These are phyloP conservation scores for Neurospora cerealis DNA, from an alignment of 495 filamentous ascomycete genomes.

Conservation along the genomic window DNA sequence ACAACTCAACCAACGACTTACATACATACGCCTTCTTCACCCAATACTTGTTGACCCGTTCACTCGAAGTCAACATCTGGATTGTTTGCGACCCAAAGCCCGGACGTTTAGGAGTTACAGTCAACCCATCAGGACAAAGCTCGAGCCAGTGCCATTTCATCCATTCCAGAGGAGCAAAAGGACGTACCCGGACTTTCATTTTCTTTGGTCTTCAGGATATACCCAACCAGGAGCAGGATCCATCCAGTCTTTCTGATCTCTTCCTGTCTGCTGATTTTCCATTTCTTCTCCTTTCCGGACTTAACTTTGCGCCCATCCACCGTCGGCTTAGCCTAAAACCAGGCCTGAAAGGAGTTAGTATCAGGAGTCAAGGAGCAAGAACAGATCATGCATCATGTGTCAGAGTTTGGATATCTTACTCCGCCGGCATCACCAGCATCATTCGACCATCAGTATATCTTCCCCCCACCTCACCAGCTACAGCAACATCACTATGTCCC, in stretches of 20 bases:
- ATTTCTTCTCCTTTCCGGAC: conserved; percentile 6
- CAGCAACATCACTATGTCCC: conserved; percentile 32
- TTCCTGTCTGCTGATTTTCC: conserved; percentile 5
- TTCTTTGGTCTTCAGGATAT: conserved; percentile 7
- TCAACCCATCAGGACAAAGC: neutral
- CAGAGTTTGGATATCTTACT: conserved; percentile 43
- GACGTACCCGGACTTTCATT: conserved; percentile 2
- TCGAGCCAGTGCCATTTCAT: conserved; percentile 1
- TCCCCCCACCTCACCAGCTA: conserved; percentile 23
- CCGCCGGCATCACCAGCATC: conserved; percentile 37
- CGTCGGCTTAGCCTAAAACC: conserved; percentile 4
- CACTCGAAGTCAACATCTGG: conserved; percentile 20
- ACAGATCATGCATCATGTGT: conserved; percentile 43
- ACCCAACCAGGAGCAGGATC: conserved; percentile 6
- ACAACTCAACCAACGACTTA: conserved; percentile 12
- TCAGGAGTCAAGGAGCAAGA: conserved; percentile 23
- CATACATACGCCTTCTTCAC: conserved; percentile 1
- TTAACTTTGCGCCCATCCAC: conserved; percentile 2
- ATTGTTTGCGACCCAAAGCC: conserved; percentile 5
- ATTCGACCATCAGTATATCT: conserved; percentile 34
- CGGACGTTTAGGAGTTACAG: neutral
- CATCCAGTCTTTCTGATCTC: conserved; percentile 12
- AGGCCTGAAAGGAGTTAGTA: conserved; percentile 22
- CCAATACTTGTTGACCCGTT: conserved; percentile 23
- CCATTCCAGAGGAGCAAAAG: neutral